These are phyloP conservation scores for Annulohypoxylon nitens DNA, from an alignment of 495 filamentous ascomycete species.

Conservation along the genomic window DNA sequence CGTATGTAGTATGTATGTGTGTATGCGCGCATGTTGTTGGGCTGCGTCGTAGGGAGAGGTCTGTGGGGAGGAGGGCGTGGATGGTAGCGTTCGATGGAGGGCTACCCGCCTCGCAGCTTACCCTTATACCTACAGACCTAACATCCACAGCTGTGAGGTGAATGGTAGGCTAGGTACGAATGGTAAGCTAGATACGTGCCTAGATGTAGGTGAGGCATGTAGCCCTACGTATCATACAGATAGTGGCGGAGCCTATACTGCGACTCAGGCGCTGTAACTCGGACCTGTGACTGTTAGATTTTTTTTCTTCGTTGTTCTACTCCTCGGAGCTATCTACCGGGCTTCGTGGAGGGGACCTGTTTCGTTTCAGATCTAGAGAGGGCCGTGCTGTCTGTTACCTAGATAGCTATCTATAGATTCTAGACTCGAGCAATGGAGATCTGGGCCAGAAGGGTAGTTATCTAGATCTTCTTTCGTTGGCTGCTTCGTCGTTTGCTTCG, in stretches of 20 bases:
- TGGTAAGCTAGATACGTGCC: background rate
- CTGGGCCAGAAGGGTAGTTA: background rate
- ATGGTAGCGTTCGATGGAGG: background rate
- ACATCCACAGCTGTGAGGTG: background rate
- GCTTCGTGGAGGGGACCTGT: background rate
- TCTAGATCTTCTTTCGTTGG: background rate
- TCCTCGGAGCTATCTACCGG: background rate
- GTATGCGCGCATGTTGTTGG: background rate
- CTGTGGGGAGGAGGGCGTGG: background rate
- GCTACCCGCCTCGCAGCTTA: background rate
- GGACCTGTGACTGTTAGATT: background rate
- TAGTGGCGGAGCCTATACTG: slow-evolving; percentile 1
- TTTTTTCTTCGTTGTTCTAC: background rate
- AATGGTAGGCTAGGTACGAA: slow-evolving; percentile 1
- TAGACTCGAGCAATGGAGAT: background rate
- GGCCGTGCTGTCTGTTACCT: slow-evolving; percentile 4
- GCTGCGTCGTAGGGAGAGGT: too few relatives aligned
- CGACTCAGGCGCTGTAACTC: slow-evolving; percentile 1
- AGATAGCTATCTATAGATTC: slow-evolving; percentile 5
- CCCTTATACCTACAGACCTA: background rate
- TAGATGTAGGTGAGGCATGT: background rate
- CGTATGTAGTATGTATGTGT: background rate
- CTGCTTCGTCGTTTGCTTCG: background rate
- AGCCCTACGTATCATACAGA: slow-evolving; percentile 9
- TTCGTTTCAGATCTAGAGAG: background rate